Base-by-base conservation (phyloP, 805 yeast species). In the Scheffersomyces stipitis region DNA sequence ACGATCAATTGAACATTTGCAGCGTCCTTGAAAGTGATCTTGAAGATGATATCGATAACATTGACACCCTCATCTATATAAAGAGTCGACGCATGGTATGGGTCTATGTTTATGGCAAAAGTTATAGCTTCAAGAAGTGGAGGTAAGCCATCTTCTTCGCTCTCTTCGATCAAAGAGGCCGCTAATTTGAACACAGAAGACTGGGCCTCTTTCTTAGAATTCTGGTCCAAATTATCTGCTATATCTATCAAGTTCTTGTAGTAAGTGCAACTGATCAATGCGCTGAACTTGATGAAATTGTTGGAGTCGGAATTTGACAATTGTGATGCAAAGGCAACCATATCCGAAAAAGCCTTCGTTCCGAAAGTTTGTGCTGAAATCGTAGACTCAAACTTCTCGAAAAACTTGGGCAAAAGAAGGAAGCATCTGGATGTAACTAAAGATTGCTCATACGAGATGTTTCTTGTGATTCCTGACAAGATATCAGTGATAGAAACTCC, bases 61-160 rank as follows among this genome's bases (percentile, higher is more conserved):
- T 49, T 67, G 4, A 49, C 39, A 2, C 44, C 46, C 4, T 38
- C 38, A 3, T 34, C 47, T n/a, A 52, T 28, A 5, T 34, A 22
- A 2, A 42, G 41, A 5, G 41, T 48, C 4, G 61, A 46, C 5
- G 71, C 67, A 16, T 37, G 37, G 2, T 20, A 20, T 7, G 55
- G 56, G 38, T 60, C 57, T 14, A 66, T 51, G 32, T 70, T 67
- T 27, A 85, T 73, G 1, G 81, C 75, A 3, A 73, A 69, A 1
- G 80, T 69, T n/a, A 86, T 58, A 0, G 84, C 75, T 54, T 89
- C 96, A 9, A 86, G 71, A 28, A 90, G 59, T 31, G 84, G 70
- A 1, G 89, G 76, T 24, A 85, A 79, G 0, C 96, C 76, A 50
- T 90, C 98, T 31, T 87, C 96, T 30, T 80, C 85, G 0, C 93